Percentiles rank a stretch among this genome's conserved stretches.
These are phyloP conservation scores for Globisporangium middletonii DNA, from an alignment of 352 stramenopile species.

Conservation along the genomic window DNA sequence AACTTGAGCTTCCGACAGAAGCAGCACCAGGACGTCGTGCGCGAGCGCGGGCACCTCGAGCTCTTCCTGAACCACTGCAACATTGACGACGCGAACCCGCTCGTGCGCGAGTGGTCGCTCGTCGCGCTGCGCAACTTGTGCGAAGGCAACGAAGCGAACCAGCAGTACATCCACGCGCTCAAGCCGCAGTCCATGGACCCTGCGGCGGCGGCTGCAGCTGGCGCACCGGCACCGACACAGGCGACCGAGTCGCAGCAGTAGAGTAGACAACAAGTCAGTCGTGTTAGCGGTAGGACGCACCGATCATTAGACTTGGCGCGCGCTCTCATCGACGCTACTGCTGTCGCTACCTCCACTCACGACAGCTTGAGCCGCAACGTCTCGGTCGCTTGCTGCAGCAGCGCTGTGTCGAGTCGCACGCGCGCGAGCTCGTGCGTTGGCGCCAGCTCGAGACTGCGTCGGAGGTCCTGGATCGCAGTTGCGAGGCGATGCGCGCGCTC, in stretches of 20 bases:
- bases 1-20: slow-evolving; percentile 77
- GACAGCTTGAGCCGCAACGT: background rate
- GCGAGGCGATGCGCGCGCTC: background rate
- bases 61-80: slow-evolving; percentile 90
- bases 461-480: slow-evolving; percentile 5
- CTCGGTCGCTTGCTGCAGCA: slow-evolving; percentile 15
- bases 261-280: background rate
- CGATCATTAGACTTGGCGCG: too few relatives aligned
- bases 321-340: background rate
- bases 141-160: slow-evolving; percentile 77
- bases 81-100: slow-evolving; percentile 80
- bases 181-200: slow-evolving; percentile 44
- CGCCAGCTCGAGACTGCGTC: slow-evolving; percentile 8
- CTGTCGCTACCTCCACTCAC: background rate
- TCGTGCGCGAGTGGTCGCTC: slow-evolving; percentile 88
- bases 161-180: slow-evolving; percentile 55
- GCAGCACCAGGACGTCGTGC: slow-evolving; percentile 70
- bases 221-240: background rate
- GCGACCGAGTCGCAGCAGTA: background rate
- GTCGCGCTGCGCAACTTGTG: slow-evolving; percentile 86
- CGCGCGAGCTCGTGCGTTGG: slow-evolving; percentile 4
- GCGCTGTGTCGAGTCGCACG: slow-evolving; percentile 10
- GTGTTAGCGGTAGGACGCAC: background rate
- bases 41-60: slow-evolving; percentile 58
- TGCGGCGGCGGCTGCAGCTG: background rate